Evolutionary conservation across 768 basidiomycete genomes (phyloP).

Genomic region (Chalciporus chontae): DNA sequence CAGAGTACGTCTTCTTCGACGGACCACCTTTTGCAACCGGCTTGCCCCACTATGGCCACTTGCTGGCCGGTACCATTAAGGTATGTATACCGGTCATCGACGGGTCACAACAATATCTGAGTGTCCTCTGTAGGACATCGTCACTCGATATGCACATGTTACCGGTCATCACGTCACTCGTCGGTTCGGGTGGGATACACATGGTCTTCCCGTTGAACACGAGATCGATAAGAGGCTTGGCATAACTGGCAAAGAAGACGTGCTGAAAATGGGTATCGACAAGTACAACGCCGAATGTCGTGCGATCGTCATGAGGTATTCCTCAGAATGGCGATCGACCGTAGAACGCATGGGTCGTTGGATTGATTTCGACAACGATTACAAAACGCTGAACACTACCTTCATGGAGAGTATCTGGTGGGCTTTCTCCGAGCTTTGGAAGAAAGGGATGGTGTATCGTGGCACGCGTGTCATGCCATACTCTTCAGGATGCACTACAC

Average conservation of each 20-base stretch:
- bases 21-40: slow-evolving; percentile 98
- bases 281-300: slow-evolving; percentile 97
- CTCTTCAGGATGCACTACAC: slow-evolving; percentile 93
- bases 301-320: slow-evolving; percentile 95
- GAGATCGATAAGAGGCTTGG: slow-evolving; percentile 96
- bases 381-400: slow-evolving; percentile 89
- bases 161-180: slow-evolving; percentile 90
- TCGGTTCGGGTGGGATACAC: slow-evolving; percentile 98
- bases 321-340: slow-evolving; percentile 89
- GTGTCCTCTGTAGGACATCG: slow-evolving; percentile 73
- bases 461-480: slow-evolving; percentile 97
- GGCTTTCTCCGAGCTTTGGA: slow-evolving; percentile 94
- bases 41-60: slow-evolving; percentile 92
- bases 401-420: slow-evolving; percentile 99
- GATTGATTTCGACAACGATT: slow-evolving; percentile 99
- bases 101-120: slow-evolving; percentile 5
- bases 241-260: slow-evolving; percentile 91
- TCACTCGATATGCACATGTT: slow-evolving; percentile 92
- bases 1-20: slow-evolving; percentile 94
- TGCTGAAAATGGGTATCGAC: slow-evolving; percentile 92
- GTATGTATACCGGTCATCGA: slow-evolving; percentile 37
- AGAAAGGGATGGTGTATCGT: slow-evolving; percentile 89
- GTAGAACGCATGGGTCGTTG: slow-evolving; percentile 98
- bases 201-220: slow-evolving; percentile 97
- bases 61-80: slow-evolving; percentile 92